Percentiles rank a stretch among this genome's conserved stretches.
Conservation (phyloP, 2,329 filamentous ascomycete genomes). For the Chaetomium sp. region DNA sequence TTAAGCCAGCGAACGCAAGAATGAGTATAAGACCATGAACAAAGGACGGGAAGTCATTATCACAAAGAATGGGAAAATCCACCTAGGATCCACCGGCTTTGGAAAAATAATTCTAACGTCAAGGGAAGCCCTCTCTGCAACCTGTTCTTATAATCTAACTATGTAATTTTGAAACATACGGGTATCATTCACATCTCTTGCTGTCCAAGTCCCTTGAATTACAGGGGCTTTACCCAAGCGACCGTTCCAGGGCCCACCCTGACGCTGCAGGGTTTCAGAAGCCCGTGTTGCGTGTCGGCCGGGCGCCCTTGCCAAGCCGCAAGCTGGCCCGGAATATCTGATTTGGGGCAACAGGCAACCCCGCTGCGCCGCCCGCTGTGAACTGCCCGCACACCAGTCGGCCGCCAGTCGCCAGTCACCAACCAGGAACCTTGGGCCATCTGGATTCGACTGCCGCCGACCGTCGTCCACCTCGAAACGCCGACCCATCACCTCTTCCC, state of each 20-base stretch:
- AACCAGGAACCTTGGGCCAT: slow-evolving; percentile 10
- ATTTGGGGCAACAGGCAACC: slow-evolving; percentile 12
- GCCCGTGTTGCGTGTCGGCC: slow-evolving; percentile 1
- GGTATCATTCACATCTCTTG: background rate
- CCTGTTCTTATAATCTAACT: no score
- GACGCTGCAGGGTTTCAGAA: slow-evolving; percentile 8
- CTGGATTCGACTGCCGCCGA: slow-evolving; percentile 12
- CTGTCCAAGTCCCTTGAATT: background rate
- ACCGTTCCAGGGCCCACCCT: slow-evolving; percentile 1
- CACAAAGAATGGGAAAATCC: no score
- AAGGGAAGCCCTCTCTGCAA: no score
- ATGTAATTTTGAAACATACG: no score
- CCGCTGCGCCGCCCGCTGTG: slow-evolving; percentile 13
- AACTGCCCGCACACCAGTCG: no score
- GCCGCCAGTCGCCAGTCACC: slow-evolving; percentile 12
- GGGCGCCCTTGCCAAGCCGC: slow-evolving; percentile 3
- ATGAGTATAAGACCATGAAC: no score
- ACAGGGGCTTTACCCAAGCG: slow-evolving; percentile 7
- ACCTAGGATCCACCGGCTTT: no score
- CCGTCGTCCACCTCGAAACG: background rate
- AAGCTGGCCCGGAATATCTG: background rate
- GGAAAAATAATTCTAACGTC: no score
- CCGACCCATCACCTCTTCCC: no score
- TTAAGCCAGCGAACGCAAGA: no score
- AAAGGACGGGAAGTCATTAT: no score